Percentiles rank a stretch among this genome's conserved stretches.
Evolutionary conservation across 2,329 filamentous ascomycete genomes (phyloP).

Genomic region (Ramularia endophylla): DNA sequence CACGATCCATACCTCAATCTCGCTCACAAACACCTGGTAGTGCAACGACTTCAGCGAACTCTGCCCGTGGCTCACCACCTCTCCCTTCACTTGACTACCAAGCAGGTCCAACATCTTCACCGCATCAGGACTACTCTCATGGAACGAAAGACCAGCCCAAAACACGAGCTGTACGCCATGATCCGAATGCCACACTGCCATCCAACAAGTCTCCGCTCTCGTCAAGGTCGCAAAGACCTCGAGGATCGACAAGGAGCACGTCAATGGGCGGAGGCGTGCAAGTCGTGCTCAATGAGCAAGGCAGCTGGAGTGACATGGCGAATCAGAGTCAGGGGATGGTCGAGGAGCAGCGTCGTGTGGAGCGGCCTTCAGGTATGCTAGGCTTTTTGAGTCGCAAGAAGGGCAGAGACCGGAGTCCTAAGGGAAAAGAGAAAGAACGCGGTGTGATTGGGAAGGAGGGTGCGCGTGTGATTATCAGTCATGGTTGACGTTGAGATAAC

Average conservation of each 20-base stretch:
- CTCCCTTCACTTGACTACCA: constrained; percentile 23
- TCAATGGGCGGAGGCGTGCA: constrained; percentile 81
- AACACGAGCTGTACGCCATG: background rate
- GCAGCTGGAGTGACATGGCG: constrained; percentile 86
- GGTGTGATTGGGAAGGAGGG: constrained; percentile 95
- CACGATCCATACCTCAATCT: constrained; percentile 26
- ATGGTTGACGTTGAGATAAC: constrained; percentile 17
- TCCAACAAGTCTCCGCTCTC: background rate
- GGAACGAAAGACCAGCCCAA: no score
- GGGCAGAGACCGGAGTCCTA: constrained; percentile 83
- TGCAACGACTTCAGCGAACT: constrained; percentile 40
- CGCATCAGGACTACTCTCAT: no score
- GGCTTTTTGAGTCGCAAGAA: constrained; percentile 87
- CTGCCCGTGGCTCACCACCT: constrained; percentile 44
- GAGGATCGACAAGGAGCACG: constrained; percentile 62
- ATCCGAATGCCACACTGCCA: background rate
- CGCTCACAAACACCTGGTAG: constrained; percentile 35
- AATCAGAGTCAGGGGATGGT: constrained; percentile 70
- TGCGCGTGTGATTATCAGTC: constrained; percentile 54
- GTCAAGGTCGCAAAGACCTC: constrained; percentile 38
- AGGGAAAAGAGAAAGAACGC: constrained; percentile 70
- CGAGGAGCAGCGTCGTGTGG: constrained; percentile 43
- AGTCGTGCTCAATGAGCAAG: constrained; percentile 81
- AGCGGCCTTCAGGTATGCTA: constrained; percentile 71
- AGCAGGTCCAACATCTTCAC: constrained; percentile 10